Evolutionary conservation across 1,284 basidiomycete genomes (phyloP), one percentile per base, ranked within the genome.

Genomic region (Marasmius sp.): DNA sequence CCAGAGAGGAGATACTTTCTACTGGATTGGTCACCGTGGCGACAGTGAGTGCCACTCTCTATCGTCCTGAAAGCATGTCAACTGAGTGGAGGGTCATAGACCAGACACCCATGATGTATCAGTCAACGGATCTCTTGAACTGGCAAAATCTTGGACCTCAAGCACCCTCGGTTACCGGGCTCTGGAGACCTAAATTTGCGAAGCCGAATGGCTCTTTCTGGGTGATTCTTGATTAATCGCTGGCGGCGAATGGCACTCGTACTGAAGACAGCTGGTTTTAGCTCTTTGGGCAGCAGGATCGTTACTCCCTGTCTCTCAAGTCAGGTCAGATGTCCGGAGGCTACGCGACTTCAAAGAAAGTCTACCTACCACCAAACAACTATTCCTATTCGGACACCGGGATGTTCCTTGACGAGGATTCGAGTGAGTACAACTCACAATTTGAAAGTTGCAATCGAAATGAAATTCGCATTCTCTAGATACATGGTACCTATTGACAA

Each of bases 311-410:
- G 12, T 18, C 27, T 50, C 20, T 50, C 16, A 22, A 11, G 12
- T 50, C 48, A 3, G 20, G 48, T 50, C 48, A 50, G 48, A 20
- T 50, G 48, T 12, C 11, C 11, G 18, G 48, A 12, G 48, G 48
- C 20, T 50, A 50, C 48, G 20, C 12, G 48, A 18, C n/a, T 11
- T 18, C 48, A 4, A 11, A 18, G 11, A 50, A 20, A 12, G 27
- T 55, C 18, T 27, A 27, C 45, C 57, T 66, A 20, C 63, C 65
- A 11, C 65, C 65, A 8, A 54, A 60, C 52, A 59, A 38, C 11
- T 53, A 61, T 4, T 65, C 56, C 43, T 66, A 61, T 54, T 65
- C 64, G 11, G 65, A 66, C 34, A 61, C 59, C 57, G 65, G 65
- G 41, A 61, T 66, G 8, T 66, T 66, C n/a, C 63, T 66, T 3